Evolutionary conservation across 352 stramenopile genomes (phyloP).

Genomic region (Phytophthora pini): DNA sequence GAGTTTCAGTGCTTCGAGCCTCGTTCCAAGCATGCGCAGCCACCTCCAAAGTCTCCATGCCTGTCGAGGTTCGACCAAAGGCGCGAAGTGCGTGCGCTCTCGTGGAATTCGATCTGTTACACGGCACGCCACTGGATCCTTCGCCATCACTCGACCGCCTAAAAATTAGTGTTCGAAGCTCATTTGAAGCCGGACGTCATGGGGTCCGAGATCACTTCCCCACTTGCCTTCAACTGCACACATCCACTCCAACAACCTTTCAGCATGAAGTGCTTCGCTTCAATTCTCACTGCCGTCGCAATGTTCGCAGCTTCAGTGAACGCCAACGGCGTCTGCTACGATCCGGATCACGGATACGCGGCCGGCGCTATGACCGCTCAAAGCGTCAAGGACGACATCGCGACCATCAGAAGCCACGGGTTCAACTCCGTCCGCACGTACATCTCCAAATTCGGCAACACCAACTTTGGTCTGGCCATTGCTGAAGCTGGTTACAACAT

Average conservation of each 20-base stretch:
- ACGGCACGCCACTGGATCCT: conserved; percentile 29
- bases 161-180: conserved; percentile 8
- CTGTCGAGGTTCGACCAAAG: conserved; percentile 28
- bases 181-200: conserved; percentile 6
- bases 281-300: conserved; percentile 27
- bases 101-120: conserved; percentile 32
- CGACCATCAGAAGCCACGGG: conserved; percentile 52
- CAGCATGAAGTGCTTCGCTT: conserved; percentile 48
- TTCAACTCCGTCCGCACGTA: conserved; percentile 72
- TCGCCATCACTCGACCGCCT: neutral
- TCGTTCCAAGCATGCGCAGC: conserved; percentile 14
- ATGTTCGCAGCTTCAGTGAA: conserved; percentile 34
- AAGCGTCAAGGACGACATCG: conserved; percentile 49
- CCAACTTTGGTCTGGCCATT: conserved; percentile 49
- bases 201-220: conserved; percentile 20
- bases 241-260: neutral
- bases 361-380: conserved; percentile 28
- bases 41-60: neutral
- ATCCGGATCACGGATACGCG: conserved; percentile 48
- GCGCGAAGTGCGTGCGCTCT: conserved; percentile 10
- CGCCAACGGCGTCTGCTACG: conserved; percentile 71
- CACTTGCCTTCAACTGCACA: conserved; percentile 24
- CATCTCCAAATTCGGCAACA: conserved; percentile 59
- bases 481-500: conserved; percentile 43
- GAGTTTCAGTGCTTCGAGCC: conserved; percentile 16